These are phyloP conservation scores for Orbilia oligospora DNA, from an alignment of 2,329 filamentous ascomycete species.

Conservation along the genomic window DNA sequence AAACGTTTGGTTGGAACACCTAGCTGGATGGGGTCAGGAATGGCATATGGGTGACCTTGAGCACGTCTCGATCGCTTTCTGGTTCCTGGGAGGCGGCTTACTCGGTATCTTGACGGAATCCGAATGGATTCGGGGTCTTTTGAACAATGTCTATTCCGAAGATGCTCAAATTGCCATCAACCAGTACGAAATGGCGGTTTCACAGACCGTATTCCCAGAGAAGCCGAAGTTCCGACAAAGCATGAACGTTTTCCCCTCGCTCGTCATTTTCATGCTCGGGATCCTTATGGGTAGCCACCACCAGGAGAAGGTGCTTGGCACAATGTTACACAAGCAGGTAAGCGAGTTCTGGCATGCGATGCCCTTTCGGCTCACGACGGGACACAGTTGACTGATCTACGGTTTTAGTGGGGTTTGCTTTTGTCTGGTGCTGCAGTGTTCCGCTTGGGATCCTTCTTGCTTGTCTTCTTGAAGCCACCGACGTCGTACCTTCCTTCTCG, in stretches of 20 bases:
- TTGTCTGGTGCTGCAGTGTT: slow-evolving; percentile 85
- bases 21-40: slow-evolving; percentile 77
- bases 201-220: slow-evolving; percentile 69
- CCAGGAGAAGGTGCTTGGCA: slow-evolving; percentile 84
- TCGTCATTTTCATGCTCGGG: slow-evolving; percentile 88
- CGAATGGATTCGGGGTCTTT: slow-evolving; percentile 75
- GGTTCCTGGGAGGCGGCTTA: slow-evolving; percentile 93
- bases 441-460: slow-evolving; percentile 82
- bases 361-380: slow-evolving; percentile 52
- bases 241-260: slow-evolving; percentile 77
- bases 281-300: slow-evolving; percentile 97
- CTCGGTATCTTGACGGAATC: slow-evolving; percentile 92
- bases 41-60: slow-evolving; percentile 89
- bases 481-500: slow-evolving; percentile 84
- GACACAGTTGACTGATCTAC: slow-evolving; percentile 37
- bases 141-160: slow-evolving; percentile 71
- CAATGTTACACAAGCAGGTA: slow-evolving; percentile 84
- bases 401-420: slow-evolving; percentile 82
- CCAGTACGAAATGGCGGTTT: slow-evolving; percentile 64
- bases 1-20: slow-evolving; percentile 93
- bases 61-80: slow-evolving; percentile 90
- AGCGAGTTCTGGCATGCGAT: slow-evolving; percentile 31
- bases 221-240: slow-evolving; percentile 72
- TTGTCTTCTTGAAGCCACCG: slow-evolving; percentile 84
- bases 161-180: slow-evolving; percentile 56